Percentiles rank a stretch among this genome's conserved stretches.
Conservation (phyloP, 805 yeast genomes). For the Dipodascus albidus region DNA sequence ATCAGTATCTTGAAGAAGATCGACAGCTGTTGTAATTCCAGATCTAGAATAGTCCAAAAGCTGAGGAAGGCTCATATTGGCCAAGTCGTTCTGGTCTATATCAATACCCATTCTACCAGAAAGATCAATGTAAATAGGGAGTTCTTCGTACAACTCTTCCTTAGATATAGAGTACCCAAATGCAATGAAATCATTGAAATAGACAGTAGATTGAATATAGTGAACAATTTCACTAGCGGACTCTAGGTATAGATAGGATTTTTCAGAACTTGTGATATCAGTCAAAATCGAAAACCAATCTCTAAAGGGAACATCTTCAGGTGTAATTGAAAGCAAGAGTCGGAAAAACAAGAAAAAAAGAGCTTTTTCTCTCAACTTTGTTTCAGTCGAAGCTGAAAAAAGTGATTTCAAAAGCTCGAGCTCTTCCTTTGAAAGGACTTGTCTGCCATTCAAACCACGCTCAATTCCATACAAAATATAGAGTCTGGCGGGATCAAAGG, state of each 20-base stretch:
- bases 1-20: not conserved
- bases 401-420: constrained; percentile 25
- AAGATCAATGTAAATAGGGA: not conserved
- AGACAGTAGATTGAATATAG: not conserved
- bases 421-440: constrained; percentile 20
- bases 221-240: not conserved
- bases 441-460: constrained; percentile 33
- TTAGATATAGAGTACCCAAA: not conserved
- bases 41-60: not conserved
- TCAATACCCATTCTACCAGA: not conserved
- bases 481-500: constrained; percentile 63
- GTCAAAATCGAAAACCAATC: not conserved
- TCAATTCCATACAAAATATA: constrained; percentile 47
- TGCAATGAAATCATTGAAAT: not conserved
- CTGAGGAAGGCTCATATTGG: not conserved
- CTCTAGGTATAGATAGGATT: not conserved
- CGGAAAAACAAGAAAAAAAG: constrained; percentile 6
- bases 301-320: not conserved
- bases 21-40: not conserved
- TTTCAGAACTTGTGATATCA: not conserved
- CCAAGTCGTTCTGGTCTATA: not conserved
- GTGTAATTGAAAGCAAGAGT: constrained; percentile 5
- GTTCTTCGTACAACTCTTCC: not conserved
- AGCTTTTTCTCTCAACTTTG: constrained; percentile 10
- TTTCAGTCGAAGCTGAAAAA: constrained; percentile 22